Percentiles rank a stretch among this genome's conserved stretches.
phyloP scores from a whole-genome alignment of 257 asterid species.

The Verbena officinalis region DNA sequence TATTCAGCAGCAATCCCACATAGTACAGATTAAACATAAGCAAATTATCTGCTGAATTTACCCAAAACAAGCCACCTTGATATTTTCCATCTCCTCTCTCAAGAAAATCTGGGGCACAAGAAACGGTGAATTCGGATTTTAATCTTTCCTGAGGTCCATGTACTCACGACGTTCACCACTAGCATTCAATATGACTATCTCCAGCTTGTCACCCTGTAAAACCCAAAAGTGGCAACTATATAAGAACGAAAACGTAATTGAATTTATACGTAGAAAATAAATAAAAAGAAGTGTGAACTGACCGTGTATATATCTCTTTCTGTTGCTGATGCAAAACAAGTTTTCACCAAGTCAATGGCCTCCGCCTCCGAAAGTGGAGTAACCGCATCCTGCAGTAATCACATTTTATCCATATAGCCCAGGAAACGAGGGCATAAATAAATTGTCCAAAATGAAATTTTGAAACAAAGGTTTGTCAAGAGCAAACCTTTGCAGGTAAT shows the following conservation, averaged over 20 bases:
- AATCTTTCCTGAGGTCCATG: constrained; percentile 75
- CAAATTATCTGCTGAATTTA: not conserved
- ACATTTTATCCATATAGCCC: constrained; percentile 16
- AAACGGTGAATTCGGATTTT: constrained; percentile 26
- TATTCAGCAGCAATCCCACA: constrained; percentile 10
- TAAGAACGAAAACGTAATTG: not conserved
- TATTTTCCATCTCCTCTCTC: too few species aligned
- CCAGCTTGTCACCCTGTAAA: constrained; percentile 80
- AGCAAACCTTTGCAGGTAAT: constrained; percentile 52
- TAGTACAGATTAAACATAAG: not conserved
- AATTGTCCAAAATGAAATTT: constrained; percentile 53
- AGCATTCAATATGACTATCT: constrained; percentile 62
- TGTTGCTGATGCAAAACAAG: constrained; percentile 83
- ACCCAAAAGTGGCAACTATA: not conserved
- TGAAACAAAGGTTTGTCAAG: constrained; percentile 27
- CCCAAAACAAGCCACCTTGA: constrained; percentile 15
- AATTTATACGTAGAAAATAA: not conserved
- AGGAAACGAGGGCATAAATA: not conserved
- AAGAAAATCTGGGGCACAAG: constrained; percentile 18
- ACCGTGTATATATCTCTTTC: constrained; percentile 84
- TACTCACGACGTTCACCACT: constrained; percentile 63
- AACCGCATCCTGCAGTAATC: constrained; percentile 54
- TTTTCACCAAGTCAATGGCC: constrained; percentile 84
- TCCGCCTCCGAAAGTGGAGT: constrained; percentile 81
- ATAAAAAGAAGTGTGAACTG: constrained; percentile 27